Base-by-base conservation (phyloP, 1,284 basidiomycete species). In the Inonotus obliquus region DNA sequence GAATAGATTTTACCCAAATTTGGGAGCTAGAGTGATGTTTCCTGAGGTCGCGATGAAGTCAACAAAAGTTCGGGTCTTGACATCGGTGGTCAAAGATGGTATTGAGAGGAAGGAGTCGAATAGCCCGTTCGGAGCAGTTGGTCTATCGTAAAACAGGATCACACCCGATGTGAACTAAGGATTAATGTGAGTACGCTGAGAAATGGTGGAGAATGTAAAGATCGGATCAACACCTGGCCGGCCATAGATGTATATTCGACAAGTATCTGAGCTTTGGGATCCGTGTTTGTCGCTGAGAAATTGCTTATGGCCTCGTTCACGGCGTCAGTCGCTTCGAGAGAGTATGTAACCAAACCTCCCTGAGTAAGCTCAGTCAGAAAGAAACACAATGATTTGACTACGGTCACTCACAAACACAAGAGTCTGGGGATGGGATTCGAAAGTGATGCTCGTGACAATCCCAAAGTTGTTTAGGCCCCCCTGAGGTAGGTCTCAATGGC, bases 181-280 rank as follows among this genome's bases (percentile, higher is more conserved):
- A 13, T 4, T 10, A 19, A 17, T 25, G 17, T 39, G 2, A 44
- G 35, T 9, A 51, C n/a, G 3, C 4, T 9, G 14, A 35, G 13
- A 19, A n/a, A 13, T 4, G 17, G 3, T 1, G 2, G 17, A 13
- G 7, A 32, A 32, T 6, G 32, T 52, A 35, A 52, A 52, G 48
- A 23, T 45, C 23, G 21, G 21, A 48, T 21, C 49, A 44, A 10
- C 60, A 61, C 63, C 55, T 61, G 55, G 7, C 45, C 49, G 11
- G 32, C 55, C n/a, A 41, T 51, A 14, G 39, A 61, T 19, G 49
- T 44, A 21, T 61, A 61, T 21, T 55, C 76, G 0, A 80, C 76
- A 47, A 88, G 77, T 19, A 64, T 45, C 45, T 64, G 63, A 32
- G 63, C 59, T 23, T 64, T 64, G 21, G 59, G 55, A 35, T 64